Evolutionary conservation across 176 grass and related monocot genomes (phyloP).

Genomic region (Leersia perrieri): DNA sequence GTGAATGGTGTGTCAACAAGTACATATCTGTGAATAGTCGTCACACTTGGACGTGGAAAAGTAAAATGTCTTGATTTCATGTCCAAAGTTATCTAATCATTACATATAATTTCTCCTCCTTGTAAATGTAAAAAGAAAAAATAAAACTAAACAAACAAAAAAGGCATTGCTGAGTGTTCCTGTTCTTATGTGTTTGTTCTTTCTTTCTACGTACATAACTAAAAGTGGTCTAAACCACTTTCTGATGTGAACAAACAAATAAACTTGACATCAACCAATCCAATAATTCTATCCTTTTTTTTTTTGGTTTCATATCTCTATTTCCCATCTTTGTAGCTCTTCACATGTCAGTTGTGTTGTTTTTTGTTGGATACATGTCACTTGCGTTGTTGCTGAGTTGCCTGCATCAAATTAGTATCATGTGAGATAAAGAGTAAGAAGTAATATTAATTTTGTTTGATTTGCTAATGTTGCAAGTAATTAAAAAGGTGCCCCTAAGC

Average conservation of each 20-base stretch:
- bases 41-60: slow-evolving; percentile 30
- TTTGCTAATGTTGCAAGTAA: neutral
- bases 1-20: neutral
- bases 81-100: slow-evolving; percentile 34
- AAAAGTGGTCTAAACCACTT: slow-evolving; percentile 26
- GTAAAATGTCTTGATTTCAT: slow-evolving; percentile 8
- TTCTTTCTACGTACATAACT: slow-evolving; percentile 45
- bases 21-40: neutral
- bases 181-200: neutral
- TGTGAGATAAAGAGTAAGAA: neutral
- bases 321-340: slow-evolving; percentile 2
- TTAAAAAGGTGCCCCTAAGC: neutral
- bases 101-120: slow-evolving; percentile 23
- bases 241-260: slow-evolving; percentile 46
- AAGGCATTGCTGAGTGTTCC: slow-evolving; percentile 26
- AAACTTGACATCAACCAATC: slow-evolving; percentile 43
- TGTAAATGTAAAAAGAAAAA: neutral
- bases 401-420: slow-evolving; percentile 34
- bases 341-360: slow-evolving; percentile 33
- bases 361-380: neutral
- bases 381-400: slow-evolving; percentile 40
- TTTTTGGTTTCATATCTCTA: slow-evolving; percentile 1
- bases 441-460: neutral
- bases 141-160: slow-evolving; percentile 28
- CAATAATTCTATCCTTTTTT: neutral